These are phyloP conservation scores for Monosporascus sp. DNA, from an alignment of 2,329 filamentous ascomycete species.

Conservation along the genomic window DNA sequence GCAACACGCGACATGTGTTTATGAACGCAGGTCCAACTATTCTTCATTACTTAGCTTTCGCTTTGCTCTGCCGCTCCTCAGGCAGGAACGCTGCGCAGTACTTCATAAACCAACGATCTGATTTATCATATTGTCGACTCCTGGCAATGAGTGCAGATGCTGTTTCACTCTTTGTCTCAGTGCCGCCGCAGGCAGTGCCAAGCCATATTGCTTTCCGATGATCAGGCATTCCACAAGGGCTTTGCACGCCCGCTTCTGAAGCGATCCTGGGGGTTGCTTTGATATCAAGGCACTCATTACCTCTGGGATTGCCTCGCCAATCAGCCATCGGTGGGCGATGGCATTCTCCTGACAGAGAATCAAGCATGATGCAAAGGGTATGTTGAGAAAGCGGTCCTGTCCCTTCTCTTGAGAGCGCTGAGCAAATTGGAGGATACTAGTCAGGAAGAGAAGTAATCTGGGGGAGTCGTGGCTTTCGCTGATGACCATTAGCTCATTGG, in stretches of 20 bases:
- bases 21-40: background rate
- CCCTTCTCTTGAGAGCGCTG: background rate
- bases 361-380: slow-evolving; percentile 14
- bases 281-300: slow-evolving; percentile 14
- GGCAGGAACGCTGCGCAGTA: background rate
- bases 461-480: slow-evolving; percentile 9
- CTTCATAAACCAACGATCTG: background rate
- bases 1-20: background rate
- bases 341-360: slow-evolving; percentile 18
- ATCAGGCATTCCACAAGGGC: slow-evolving; percentile 15
- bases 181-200: slow-evolving; percentile 3
- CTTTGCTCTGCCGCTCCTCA: background rate
- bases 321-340: slow-evolving; percentile 7
- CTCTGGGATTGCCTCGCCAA: background rate
- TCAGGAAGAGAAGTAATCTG: background rate
- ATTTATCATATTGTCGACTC: slow-evolving; percentile 4
- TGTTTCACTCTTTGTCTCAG: slow-evolving; percentile 5
- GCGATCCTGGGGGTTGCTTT: slow-evolving; percentile 11
- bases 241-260: slow-evolving; percentile 13
- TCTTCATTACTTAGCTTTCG: background rate
- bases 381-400: slow-evolving; percentile 1
- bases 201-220: slow-evolving; percentile 14
- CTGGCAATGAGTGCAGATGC: slow-evolving; percentile 7
- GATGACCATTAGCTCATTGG: slow-evolving; percentile 15
- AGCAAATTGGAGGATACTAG: slow-evolving; percentile 3